A percentile compares a stretch with the other conserved stretches of the same genome.
Evolutionary conservation across 2,329 filamentous ascomycete genomes (phyloP).

Genomic region (Phialocephala subalpina): DNA sequence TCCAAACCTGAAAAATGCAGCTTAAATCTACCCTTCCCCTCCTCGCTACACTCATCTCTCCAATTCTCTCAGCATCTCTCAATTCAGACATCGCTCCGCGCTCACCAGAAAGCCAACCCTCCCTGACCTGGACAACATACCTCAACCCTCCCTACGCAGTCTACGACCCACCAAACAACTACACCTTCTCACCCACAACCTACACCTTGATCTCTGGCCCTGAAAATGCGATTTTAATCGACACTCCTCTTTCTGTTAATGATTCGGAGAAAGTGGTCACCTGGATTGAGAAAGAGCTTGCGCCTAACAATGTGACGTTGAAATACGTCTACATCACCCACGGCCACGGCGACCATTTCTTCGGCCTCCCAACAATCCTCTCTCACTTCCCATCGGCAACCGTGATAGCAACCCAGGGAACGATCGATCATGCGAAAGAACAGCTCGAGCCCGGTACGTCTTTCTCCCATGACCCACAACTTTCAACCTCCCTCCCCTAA

Average conservation of each 20-base stretch:
- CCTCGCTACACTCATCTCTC: background rate
- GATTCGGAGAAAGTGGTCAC: slow-evolving; percentile 43
- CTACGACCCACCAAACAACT: background rate
- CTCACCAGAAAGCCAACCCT: background rate
- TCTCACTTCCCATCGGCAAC: slow-evolving; percentile 30
- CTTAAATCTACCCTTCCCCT: background rate
- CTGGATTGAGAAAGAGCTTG: slow-evolving; percentile 47
- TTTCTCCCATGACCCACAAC: too few relatives aligned
- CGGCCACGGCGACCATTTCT: slow-evolving; percentile 52
- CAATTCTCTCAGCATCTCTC: background rate
- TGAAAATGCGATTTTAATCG: slow-evolving; percentile 48
- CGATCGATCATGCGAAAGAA: slow-evolving; percentile 11
- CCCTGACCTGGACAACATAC: slow-evolving; percentile 3
- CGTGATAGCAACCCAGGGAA: slow-evolving; percentile 34
- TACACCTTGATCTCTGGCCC: slow-evolving; percentile 33
- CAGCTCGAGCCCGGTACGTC: slow-evolving; percentile 10
- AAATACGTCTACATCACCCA: slow-evolving; percentile 51
- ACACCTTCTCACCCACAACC: slow-evolving; percentile 9
- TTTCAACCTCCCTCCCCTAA: too few relatives aligned
- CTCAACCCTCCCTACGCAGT: background rate
- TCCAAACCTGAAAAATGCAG: background rate
- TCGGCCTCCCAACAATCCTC: slow-evolving; percentile 39
- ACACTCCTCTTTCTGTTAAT: slow-evolving; percentile 44
- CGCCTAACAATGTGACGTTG: slow-evolving; percentile 38
- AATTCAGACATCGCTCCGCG: background rate